phyloP scores from a whole-genome alignment of 257 asterid genomes.

The Marsdenia floribunda region DNA sequence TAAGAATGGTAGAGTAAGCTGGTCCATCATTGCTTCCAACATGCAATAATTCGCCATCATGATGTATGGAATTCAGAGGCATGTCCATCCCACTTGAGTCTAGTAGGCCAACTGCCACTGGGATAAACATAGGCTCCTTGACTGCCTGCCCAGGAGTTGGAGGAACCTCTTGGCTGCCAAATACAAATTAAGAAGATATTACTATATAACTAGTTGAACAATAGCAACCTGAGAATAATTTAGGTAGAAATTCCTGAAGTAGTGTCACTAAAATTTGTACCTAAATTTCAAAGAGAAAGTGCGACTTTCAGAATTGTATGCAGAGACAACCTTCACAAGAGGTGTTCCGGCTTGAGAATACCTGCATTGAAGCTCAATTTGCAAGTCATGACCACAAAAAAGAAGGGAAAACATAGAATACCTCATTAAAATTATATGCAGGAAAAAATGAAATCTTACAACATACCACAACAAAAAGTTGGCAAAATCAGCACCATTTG shows the following conservation, averaged over 20 bases:
- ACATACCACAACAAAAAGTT: constrained; percentile 82
- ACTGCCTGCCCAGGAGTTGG: constrained; percentile 80
- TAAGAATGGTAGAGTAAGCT: constrained; percentile 49
- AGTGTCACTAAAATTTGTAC: constrained; percentile 28
- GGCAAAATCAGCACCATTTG: constrained; percentile 73
- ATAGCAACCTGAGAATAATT: not conserved
- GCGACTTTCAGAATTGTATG: constrained; percentile 51
- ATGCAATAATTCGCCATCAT: constrained; percentile 51
- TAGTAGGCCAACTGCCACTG: constrained; percentile 67
- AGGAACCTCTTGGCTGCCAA: constrained; percentile 89
- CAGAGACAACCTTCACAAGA: constrained; percentile 52
- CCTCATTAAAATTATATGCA: not conserved
- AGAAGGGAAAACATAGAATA: not conserved
- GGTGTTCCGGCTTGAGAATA: constrained; percentile 99
- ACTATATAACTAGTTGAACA: not conserved
- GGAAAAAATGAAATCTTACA: not conserved
- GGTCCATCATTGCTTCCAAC: constrained; percentile 34
- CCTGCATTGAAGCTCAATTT: constrained; percentile 43
- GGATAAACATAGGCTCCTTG: constrained; percentile 85
- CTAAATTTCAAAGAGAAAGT: constrained; percentile 79
- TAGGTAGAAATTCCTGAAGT: not conserved
- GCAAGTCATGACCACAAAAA: not conserved
- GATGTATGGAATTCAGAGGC: constrained; percentile 49
- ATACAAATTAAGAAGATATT: constrained; percentile 16
- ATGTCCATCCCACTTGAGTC: constrained; percentile 65